Evolutionary conservation across 2,329 filamentous ascomycete species (phyloP).

Genomic region (Berkeleyomyces basicola): DNA sequence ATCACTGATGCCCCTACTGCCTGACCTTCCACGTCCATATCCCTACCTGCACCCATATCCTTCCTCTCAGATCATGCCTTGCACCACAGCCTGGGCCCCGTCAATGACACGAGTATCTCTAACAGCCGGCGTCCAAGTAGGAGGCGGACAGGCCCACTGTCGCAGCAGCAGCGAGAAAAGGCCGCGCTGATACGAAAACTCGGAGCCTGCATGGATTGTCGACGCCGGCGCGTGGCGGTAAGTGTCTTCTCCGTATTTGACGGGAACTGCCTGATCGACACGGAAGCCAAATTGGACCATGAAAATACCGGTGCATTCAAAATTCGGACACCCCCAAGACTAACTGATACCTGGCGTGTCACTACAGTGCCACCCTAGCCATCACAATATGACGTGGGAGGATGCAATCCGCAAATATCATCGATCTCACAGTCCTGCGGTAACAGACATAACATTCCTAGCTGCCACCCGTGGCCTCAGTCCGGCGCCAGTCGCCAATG

Average conservation of each 20-base stretch:
- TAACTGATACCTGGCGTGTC: slow-evolving; percentile 5
- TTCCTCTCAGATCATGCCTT: slow-evolving; percentile 30
- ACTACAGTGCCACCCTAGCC: slow-evolving; percentile 38
- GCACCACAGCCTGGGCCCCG: slow-evolving; percentile 24
- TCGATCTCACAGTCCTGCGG: slow-evolving; percentile 33
- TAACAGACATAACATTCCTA: slow-evolving; percentile 31
- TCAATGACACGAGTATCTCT: slow-evolving; percentile 38
- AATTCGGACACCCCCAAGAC: not conserved
- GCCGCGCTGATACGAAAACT: slow-evolving; percentile 43
- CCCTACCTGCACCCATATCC: slow-evolving; percentile 25
- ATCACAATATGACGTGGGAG: slow-evolving; percentile 45
- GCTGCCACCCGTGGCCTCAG: slow-evolving; percentile 30
- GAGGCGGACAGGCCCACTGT: slow-evolving; percentile 41
- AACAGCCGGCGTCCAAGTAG: slow-evolving; percentile 38
- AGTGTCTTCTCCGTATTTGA: slow-evolving; percentile 20
- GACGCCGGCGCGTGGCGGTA: slow-evolving; percentile 40
- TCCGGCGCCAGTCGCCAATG: slow-evolving; percentile 24
- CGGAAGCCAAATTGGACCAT: not conserved
- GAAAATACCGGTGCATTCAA: not conserved
- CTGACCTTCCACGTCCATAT: not conserved
- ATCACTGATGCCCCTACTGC: not conserved
- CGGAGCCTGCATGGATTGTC: slow-evolving; percentile 39
- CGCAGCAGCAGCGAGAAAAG: slow-evolving; percentile 40
- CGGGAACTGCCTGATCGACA: not conserved
- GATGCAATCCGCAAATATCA: slow-evolving; percentile 38